Base-by-base conservation (phyloP, 2,329 filamentous ascomycete species). In the Fusarium stilboides region DNA sequence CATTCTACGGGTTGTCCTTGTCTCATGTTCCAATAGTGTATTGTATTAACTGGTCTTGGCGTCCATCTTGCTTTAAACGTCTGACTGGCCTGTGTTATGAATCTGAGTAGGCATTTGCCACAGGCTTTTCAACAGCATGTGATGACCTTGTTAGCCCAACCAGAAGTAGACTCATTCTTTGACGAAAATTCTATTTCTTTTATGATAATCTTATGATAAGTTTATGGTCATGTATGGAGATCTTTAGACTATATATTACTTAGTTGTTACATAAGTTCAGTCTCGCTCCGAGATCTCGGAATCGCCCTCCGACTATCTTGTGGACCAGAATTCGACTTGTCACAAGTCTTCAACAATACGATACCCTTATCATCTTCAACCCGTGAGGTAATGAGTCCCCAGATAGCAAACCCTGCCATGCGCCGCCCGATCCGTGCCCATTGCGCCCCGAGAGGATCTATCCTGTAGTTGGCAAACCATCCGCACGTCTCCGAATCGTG, bases 361-460 rank as follows among this genome's bases (percentile, higher is more conserved):
- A 43, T 53, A 13, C 4, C 17, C 58, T 62, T 62, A 62, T 54
- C 58, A 53, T 19, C 15, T 43, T 12, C n/a, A 34, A 28, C 12
- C n/a, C 28, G 42, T 57, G 50, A 54, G 43, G 44, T 65, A 68
- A 55, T 15, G 19, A 46, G 31, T 43, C 31, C 22, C 28, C 43
- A 50, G 56, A 66, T 66, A 62, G 50, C 28, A 36, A 60, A 20
- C 39, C 51, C 19, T 37, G 22, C 28, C 31, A 49, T 58, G 40
- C 26, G 14, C 39, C 19, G 14, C 34, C 51, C 49, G n/a, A 42
- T 31, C 28, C 28, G 28, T 31, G 10, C 12, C 28, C 28, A 31
- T 10, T 5, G 4, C 22, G 39, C 34, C 24, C 26, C 34, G 24
- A 17, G 26, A 26, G 22, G 33, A 47, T 46, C 36, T 65, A 55